Percentiles rank a stretch among this genome's conserved stretches.
phyloP scores from a whole-genome alignment of 257 asterid species.

The Agastache rugosa region DNA sequence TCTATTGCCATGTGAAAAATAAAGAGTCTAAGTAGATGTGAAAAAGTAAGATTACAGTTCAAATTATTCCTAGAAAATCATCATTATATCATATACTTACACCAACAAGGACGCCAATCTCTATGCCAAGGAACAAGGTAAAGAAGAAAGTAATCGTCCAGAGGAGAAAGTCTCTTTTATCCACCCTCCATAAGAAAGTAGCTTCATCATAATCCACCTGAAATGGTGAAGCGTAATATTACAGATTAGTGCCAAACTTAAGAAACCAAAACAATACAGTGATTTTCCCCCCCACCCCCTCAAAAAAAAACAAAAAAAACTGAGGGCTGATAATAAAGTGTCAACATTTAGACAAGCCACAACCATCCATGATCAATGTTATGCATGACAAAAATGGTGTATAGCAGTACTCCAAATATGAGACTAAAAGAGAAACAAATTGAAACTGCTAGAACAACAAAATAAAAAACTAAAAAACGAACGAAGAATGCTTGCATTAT shows the following conservation, averaged over 20 bases:
- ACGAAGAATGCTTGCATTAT: neutral
- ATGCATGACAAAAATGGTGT: neutral
- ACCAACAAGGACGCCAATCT: conserved; percentile 95
- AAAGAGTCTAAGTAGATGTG: too few species aligned
- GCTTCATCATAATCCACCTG: conserved; percentile 99
- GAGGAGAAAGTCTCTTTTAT: conserved; percentile 89
- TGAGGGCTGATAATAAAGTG: too few species aligned
- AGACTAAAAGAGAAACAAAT: conserved; percentile 16
- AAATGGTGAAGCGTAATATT: conserved; percentile 34
- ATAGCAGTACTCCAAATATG: neutral
- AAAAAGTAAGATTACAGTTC: neutral
- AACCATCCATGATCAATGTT: conserved; percentile 19
- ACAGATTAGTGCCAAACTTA: conserved; percentile 35
- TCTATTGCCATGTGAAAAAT: too few species aligned
- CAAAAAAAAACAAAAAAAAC: too few species aligned
- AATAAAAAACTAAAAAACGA: neutral
- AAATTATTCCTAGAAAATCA: conserved; percentile 10
- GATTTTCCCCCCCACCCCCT: conserved; percentile 22
- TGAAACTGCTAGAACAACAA: conserved; percentile 16
- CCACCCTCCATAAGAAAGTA: conserved; percentile 87
- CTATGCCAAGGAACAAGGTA: conserved; percentile 95
- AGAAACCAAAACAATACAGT: conserved; percentile 35
- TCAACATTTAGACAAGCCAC: neutral
- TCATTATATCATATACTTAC: conserved; percentile 54
- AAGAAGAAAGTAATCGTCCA: conserved; percentile 83